Percentiles rank a stretch among this genome's conserved stretches.
phyloP scores from a whole-genome alignment of 2,329 filamentous ascomycete species.

The Orbilia javanica region DNA sequence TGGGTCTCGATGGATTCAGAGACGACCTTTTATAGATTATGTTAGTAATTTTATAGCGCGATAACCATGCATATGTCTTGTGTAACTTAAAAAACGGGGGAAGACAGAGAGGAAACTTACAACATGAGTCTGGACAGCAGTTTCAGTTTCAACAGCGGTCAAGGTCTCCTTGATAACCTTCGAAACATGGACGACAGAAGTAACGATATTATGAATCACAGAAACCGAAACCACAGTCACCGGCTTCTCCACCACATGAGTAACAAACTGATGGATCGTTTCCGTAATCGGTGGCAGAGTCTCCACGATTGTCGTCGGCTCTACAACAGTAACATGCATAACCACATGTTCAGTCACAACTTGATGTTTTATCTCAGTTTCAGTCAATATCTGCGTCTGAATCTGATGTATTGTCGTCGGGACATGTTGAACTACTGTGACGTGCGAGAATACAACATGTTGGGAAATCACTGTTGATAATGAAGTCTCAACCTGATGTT shows the following conservation, averaged over 20 bases:
- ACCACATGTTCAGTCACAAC: conserved; percentile 39
- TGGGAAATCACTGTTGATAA: conserved; percentile 17
- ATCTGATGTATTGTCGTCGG: conserved; percentile 19
- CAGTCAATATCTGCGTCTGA: conserved; percentile 22
- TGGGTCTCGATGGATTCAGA: conserved; percentile 26
- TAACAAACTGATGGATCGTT: conserved; percentile 45
- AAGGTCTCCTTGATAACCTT: conserved; percentile 41
- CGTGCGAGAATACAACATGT: conserved; percentile 43
- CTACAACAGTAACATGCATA: conserved; percentile 31
- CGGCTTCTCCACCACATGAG: conserved; percentile 40
- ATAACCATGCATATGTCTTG: neutral
- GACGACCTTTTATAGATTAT: conserved; percentile 22
- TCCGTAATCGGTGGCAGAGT: conserved; percentile 34
- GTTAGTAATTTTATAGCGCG: neutral
- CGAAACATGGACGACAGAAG: conserved; percentile 32
- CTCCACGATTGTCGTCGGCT: conserved; percentile 41
- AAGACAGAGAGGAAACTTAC: conserved; percentile 22
- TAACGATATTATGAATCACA: conserved; percentile 40
- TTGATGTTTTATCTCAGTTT: conserved; percentile 29
- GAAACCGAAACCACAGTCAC: conserved; percentile 45
- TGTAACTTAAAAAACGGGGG: neutral
- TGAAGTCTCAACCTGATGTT: conserved; percentile 33
- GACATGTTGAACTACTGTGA: conserved; percentile 38
- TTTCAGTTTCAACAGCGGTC: conserved; percentile 36
- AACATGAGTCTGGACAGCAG: conserved; percentile 34